Conservation (phyloP, 108 stramenopile genomes). For the Pseudonitzschia pungens region DNA sequence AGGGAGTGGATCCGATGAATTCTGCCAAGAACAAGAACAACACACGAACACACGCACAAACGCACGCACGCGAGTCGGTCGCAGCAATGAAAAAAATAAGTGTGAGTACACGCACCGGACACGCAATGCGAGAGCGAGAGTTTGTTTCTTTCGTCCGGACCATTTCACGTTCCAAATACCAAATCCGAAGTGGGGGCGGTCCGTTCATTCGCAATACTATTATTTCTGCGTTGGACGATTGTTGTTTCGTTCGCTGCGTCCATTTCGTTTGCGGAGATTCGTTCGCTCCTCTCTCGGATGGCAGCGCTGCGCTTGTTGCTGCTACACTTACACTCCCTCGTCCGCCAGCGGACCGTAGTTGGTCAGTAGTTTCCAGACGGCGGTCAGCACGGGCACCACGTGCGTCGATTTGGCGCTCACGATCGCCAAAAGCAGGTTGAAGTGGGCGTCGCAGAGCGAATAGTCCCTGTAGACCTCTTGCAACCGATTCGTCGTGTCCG, state of each 20-base stretch:
- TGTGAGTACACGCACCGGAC: too few species aligned
- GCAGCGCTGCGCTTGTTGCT: not conserved
- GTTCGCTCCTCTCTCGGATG: not conserved
- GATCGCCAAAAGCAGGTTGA: constrained; percentile 57
- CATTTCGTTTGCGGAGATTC: too few species aligned
- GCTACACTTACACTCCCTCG: constrained; percentile 26
- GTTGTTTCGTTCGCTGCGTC: not conserved
- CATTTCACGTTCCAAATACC: not conserved
- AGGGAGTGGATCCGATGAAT: constrained; percentile 46
- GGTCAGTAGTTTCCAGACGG: constrained; percentile 50
- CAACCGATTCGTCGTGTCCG: not conserved
- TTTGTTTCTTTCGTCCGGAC: not conserved
- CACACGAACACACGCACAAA: too few species aligned
- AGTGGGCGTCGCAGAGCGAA: constrained; percentile 50
- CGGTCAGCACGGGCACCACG: constrained; percentile 32
- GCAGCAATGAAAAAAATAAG: too few species aligned
- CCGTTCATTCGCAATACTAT: too few species aligned
- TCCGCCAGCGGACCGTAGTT: constrained; percentile 7
- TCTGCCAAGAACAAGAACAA: too few species aligned
- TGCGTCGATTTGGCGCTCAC: constrained; percentile 55
- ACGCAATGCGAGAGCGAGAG: constrained; percentile 2
- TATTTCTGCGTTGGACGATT: too few species aligned
- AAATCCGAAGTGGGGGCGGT: not conserved
- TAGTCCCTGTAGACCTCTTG: constrained; percentile 22
- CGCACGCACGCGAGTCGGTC: too few species aligned